Evolutionary conservation across 2,329 filamentous ascomycete species (phyloP).

Genomic region (Dactylellina leptospora): DNA sequence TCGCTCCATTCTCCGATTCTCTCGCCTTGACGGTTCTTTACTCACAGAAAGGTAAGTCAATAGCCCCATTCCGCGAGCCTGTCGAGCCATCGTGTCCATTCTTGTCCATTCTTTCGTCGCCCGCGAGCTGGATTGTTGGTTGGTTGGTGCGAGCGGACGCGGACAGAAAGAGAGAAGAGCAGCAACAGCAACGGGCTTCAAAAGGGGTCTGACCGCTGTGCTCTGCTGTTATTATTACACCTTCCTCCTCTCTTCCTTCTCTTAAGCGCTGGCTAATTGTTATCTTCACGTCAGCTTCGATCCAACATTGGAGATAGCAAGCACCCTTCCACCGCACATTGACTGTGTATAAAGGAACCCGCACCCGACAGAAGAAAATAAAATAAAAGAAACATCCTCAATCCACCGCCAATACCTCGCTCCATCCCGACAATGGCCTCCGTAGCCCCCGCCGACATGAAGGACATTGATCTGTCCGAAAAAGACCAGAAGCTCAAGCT

Average conservation of each 20-base stretch:
- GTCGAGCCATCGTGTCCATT: constrained; percentile 1
- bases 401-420: constrained; percentile 15
- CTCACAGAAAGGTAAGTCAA: background rate
- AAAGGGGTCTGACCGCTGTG: too few species aligned
- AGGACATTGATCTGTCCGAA: constrained; percentile 32
- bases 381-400: background rate
- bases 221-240: too few species aligned
- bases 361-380: too few species aligned
- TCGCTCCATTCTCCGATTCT: background rate
- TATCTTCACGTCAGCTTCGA: too few species aligned
- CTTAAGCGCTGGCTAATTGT: too few species aligned
- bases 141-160: background rate
- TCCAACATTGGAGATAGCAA: too few species aligned
- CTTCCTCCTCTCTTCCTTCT: too few species aligned
- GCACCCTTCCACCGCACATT: too few species aligned
- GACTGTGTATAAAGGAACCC: too few species aligned
- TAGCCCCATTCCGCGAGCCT: background rate
- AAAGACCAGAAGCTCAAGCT: constrained; percentile 9
- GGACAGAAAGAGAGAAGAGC: too few species aligned
- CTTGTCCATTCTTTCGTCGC: background rate
- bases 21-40: constrained; percentile 1
- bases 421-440: constrained; percentile 10
- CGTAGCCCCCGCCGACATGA: constrained; percentile 9
- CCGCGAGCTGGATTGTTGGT: background rate
- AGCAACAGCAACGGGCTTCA: too few species aligned